Conservation (phyloP, 176 grass and related monocot genomes). For the Carex scoparia region DNA sequence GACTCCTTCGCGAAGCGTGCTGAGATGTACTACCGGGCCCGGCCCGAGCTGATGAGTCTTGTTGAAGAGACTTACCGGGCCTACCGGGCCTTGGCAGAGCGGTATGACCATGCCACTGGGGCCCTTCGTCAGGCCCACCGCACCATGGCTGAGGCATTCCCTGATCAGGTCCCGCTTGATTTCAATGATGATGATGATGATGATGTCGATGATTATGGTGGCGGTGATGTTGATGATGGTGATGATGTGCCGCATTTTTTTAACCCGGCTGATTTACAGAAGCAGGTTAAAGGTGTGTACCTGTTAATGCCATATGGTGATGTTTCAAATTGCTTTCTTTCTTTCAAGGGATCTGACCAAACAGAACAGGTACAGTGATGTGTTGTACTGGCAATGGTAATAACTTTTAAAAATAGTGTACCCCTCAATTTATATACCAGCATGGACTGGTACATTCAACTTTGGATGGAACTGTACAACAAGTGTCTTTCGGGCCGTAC, state of each 20-base stretch:
- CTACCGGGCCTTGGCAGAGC: slow-evolving; percentile 87
- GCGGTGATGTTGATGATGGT: slow-evolving; percentile 33
- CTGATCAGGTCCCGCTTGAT: slow-evolving; percentile 58
- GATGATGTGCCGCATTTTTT: slow-evolving; percentile 53
- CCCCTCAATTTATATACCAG: not conserved
- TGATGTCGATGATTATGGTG: slow-evolving; percentile 64
- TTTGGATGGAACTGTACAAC: not conserved
- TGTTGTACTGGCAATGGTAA: not conserved
- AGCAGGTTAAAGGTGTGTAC: slow-evolving; percentile 39
- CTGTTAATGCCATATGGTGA: not conserved
- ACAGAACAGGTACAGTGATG: not conserved
- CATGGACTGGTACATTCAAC: not conserved
- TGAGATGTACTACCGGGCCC: slow-evolving; percentile 93
- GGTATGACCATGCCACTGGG: slow-evolving; percentile 84
- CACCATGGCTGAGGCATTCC: slow-evolving; percentile 93
- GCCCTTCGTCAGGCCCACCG: slow-evolving; percentile 74
- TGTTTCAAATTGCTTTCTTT: not conserved
- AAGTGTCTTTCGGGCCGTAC: not conserved
- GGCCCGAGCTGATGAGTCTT: slow-evolving; percentile 84
- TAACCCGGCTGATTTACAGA: slow-evolving; percentile 42
- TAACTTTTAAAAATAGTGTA: not conserved
- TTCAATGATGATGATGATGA: slow-evolving; percentile 69
- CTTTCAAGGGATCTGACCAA: not conserved
- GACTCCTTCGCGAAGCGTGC: slow-evolving; percentile 96
- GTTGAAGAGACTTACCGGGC: slow-evolving; percentile 95